phyloP scores from a whole-genome alignment of 495 filamentous ascomycete species.

The Penicillium crystallinum region DNA sequence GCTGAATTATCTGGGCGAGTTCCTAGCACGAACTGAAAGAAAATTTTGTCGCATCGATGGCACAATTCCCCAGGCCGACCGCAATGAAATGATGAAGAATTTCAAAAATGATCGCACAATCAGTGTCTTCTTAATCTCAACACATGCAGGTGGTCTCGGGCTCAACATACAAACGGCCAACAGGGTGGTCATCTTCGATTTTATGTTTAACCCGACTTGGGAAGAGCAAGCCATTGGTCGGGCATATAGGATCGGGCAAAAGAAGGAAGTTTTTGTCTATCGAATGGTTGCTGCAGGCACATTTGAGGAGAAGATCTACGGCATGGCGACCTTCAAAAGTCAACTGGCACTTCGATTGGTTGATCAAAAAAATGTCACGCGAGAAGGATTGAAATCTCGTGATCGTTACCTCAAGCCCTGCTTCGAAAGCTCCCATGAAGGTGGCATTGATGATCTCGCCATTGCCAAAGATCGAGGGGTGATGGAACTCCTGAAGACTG shows the following conservation, averaged over 20 bases:
- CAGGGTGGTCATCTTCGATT: slow-evolving; percentile 83
- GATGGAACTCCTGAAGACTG: neutral
- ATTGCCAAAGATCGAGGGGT: neutral
- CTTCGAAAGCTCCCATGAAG: slow-evolving; percentile 17
- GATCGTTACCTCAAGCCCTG: slow-evolving; percentile 52
- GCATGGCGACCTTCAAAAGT: slow-evolving; percentile 70
- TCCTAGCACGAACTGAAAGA: slow-evolving; percentile 41
- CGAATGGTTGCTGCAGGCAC: slow-evolving; percentile 77
- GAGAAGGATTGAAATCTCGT: slow-evolving; percentile 45
- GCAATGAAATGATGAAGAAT: slow-evolving; percentile 55
- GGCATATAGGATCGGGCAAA: slow-evolving; percentile 81
- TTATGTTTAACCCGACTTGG: slow-evolving; percentile 69
- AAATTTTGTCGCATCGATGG: slow-evolving; percentile 63
- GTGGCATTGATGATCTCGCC: neutral
- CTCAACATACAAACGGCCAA: slow-evolving; percentile 84
- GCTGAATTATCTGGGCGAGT: slow-evolving; percentile 59
- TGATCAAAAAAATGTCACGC: slow-evolving; percentile 70
- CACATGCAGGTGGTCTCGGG: slow-evolving; percentile 72
- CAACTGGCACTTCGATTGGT: slow-evolving; percentile 75
- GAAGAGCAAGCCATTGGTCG: slow-evolving; percentile 89
- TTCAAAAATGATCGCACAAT: slow-evolving; percentile 54
- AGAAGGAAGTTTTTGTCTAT: slow-evolving; percentile 81
- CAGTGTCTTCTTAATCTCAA: slow-evolving; percentile 74
- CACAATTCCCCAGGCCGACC: slow-evolving; percentile 39
- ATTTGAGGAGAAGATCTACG: slow-evolving; percentile 66